A percentile compares a stretch with the other conserved stretches of the same genome.
These are phyloP conservation scores for Wickerhamia fluorescens DNA, from an alignment of 805 yeast genomes.

Conservation along the genomic window DNA sequence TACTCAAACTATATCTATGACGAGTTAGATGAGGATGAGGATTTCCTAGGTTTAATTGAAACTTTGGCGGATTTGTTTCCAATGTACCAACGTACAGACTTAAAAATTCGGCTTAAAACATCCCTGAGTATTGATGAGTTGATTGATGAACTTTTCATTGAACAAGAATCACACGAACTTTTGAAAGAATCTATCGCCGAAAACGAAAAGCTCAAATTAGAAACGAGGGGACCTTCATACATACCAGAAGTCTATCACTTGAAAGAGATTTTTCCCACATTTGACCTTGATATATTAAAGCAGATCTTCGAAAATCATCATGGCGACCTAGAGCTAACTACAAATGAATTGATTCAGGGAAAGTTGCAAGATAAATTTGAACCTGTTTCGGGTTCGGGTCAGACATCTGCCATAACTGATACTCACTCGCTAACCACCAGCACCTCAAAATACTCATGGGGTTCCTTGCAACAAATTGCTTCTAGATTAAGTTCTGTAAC, in stretches of 20 bases:
- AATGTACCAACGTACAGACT: conserved; percentile 15
- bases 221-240: conserved; percentile 4
- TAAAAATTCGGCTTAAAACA: conserved; percentile 18
- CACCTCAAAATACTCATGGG: too few relatives aligned
- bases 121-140: conserved; percentile 15
- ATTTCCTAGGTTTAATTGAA: conserved; percentile 11
- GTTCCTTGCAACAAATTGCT: too few relatives aligned
- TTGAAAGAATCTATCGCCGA: conserved; percentile 5
- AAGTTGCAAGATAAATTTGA: too few relatives aligned
- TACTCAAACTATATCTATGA: conserved; percentile 9
- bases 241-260: conserved; percentile 16
- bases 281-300: conserved; percentile 21
- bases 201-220: conserved; percentile 1
- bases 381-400: conserved; percentile 2
- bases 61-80: conserved; percentile 23
- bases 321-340: conserved; percentile 23
- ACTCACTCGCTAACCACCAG: too few relatives aligned
- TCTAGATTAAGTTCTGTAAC: conserved; percentile 12
- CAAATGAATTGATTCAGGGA: conserved; percentile 11
- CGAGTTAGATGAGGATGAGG: conserved; percentile 9
- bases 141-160: conserved; percentile 18
- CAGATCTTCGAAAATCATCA: conserved; percentile 19
- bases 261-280: conserved; percentile 41
- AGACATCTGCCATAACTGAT: conserved; percentile 8
- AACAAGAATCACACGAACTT: conserved; percentile 7